Conservation (phyloP, 129 eudicot species). For the Cynara cardunculus region DNA sequence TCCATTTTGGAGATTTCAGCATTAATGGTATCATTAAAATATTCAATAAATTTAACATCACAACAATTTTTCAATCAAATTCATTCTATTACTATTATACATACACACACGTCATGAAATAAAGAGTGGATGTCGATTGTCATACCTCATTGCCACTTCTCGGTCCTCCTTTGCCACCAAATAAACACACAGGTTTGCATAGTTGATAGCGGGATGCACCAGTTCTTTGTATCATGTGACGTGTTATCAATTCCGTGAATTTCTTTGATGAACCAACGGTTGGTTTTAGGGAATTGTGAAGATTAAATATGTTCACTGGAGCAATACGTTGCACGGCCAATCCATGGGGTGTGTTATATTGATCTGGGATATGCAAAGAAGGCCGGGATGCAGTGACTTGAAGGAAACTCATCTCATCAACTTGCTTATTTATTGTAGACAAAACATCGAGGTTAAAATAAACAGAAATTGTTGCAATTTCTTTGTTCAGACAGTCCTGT, state of each 20-base stretch:
- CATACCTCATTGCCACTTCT: constrained; percentile 52
- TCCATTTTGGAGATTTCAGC: neutral
- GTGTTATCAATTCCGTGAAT: constrained; percentile 21
- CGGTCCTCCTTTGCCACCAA: constrained; percentile 62
- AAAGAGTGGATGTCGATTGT: neutral
- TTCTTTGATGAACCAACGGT: constrained; percentile 27
- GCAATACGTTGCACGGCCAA: constrained; percentile 11
- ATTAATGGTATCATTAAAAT: neutral
- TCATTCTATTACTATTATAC: neutral
- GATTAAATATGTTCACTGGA: constrained; percentile 16
- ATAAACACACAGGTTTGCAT: constrained; percentile 44
- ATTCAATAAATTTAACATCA: neutral
- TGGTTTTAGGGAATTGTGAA: constrained; percentile 14
- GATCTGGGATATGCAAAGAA: constrained; percentile 15
- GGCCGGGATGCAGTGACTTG: constrained; percentile 42
- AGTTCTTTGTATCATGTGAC: constrained; percentile 12
- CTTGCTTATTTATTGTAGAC: constrained; percentile 12
- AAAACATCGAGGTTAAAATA: constrained; percentile 24
- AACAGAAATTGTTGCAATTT: neutral
- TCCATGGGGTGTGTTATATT: neutral
- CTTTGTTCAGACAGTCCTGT: constrained; percentile 20
- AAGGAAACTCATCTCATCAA: constrained; percentile 43
- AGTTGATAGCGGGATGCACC: constrained; percentile 28
- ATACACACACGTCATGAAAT: constrained; percentile 2
- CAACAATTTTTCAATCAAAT: neutral